These are phyloP conservation scores for Rauvolfia tetraphylla DNA, from an alignment of 257 asterid genomes.

Conservation along the genomic window DNA sequence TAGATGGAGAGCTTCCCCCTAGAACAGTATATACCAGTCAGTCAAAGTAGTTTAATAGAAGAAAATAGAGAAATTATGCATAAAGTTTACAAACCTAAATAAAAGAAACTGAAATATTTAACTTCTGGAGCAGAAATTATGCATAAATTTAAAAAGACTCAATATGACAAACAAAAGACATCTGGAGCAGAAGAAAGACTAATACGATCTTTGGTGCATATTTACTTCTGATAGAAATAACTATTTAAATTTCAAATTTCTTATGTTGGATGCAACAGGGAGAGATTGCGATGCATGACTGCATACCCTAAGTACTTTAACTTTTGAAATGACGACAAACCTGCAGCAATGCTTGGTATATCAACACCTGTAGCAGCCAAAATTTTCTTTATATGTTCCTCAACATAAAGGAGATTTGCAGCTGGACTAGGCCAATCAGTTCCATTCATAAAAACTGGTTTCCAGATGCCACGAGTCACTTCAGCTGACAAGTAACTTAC, in stretches of 20 bases:
- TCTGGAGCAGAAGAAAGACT: neutral
- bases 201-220: neutral
- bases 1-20: constrained; percentile 87
- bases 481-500: constrained; percentile 97
- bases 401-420: constrained; percentile 81
- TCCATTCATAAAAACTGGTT: constrained; percentile 92
- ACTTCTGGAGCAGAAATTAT: too few relatives aligned
- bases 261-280: neutral
- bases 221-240: neutral
- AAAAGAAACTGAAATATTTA: neutral
- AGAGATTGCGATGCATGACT: neutral
- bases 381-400: constrained; percentile 90
- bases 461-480: constrained; percentile 98
- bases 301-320: neutral
- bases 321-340: constrained; percentile 29
- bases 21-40: constrained; percentile 14
- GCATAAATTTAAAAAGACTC: neutral
- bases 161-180: neutral
- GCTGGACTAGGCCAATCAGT: constrained; percentile 99
- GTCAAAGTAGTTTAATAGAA: neutral
- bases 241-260: neutral
- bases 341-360: constrained; percentile 92
- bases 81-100: neutral
- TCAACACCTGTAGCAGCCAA: constrained; percentile 94
- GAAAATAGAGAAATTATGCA: too few relatives aligned